These are phyloP conservation scores for Talaromyces albobiverticillius DNA, from an alignment of 2,329 filamentous ascomycete species.

Conservation along the genomic window DNA sequence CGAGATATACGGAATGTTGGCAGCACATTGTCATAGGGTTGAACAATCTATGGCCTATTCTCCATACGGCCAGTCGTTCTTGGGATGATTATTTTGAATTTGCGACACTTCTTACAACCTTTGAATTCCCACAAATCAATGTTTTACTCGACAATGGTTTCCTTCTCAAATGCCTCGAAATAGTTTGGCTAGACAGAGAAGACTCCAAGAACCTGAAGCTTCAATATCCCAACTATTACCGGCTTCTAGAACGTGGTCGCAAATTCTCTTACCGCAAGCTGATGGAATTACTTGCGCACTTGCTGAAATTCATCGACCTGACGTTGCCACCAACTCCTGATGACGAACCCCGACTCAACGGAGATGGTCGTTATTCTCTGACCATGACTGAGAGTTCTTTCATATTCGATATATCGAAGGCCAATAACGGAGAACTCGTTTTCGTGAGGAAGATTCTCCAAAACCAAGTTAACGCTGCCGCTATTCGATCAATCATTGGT, in stretches of 20 bases:
- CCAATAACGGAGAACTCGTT: conserved; percentile 30
- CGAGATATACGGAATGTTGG: conserved; percentile 27
- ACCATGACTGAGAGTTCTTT: conserved; percentile 32
- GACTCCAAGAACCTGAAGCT: conserved; percentile 48
- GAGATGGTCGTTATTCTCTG: conserved; percentile 32
- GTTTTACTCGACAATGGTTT: conserved; percentile 61
- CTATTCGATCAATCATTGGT: conserved; percentile 57
- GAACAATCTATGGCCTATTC: conserved; percentile 58
- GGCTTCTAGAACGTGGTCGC: conserved; percentile 45
- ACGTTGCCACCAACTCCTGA: conserved; percentile 25
- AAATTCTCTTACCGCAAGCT: conserved; percentile 44
- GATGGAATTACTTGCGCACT: conserved; percentile 38
- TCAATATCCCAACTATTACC: conserved; percentile 51
- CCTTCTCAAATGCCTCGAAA: conserved; percentile 56
- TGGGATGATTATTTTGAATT: conserved; percentile 77
- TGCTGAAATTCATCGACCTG: conserved; percentile 40
- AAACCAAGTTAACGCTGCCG: conserved; percentile 55
- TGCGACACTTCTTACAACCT: conserved; percentile 62
- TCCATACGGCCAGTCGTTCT: conserved; percentile 61
- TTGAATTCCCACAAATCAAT: conserved; percentile 59
- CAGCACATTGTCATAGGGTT: conserved; percentile 48
- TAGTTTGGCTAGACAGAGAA: conserved; percentile 59
- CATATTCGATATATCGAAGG: conserved; percentile 32
- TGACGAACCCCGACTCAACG: conserved; percentile 21
- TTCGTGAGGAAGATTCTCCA: conserved; percentile 62